Evolutionary conservation across 2,329 filamentous ascomycete genomes (phyloP).

Genomic region (Dactylellina cionopaga): DNA sequence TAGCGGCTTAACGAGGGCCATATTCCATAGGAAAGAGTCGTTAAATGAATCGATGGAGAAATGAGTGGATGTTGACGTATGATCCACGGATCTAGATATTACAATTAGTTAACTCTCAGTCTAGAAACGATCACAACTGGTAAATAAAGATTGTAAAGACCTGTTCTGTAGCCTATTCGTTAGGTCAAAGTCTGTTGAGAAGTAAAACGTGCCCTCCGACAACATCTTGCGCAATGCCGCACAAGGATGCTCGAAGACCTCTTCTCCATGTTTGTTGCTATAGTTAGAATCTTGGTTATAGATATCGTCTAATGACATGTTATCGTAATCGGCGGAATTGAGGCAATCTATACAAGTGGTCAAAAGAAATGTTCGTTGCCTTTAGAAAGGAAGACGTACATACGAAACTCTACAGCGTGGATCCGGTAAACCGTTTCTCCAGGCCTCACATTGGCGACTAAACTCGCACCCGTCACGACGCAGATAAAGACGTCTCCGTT

Average conservation of each 20-base stretch:
- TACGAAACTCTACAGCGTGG: constrained; percentile 81
- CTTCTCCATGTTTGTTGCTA: constrained; percentile 72
- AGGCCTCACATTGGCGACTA: constrained; percentile 82
- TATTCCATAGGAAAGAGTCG: constrained; percentile 95
- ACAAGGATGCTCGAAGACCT: constrained; percentile 84
- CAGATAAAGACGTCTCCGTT: constrained; percentile 88
- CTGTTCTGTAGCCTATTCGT: constrained; percentile 92
- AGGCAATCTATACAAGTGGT: constrained; percentile 73
- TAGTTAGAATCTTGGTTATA: constrained; percentile 66
- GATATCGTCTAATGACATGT: constrained; percentile 69
- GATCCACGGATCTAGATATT: constrained; percentile 73
- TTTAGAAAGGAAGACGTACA: constrained; percentile 55
- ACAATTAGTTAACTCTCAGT: neutral
- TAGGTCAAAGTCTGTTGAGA: constrained; percentile 96
- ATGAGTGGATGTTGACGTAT: constrained; percentile 64
- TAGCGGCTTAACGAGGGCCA: constrained; percentile 94
- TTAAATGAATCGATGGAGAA: constrained; percentile 95
- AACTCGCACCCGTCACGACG: constrained; percentile 80
- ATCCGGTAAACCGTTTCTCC: constrained; percentile 92
- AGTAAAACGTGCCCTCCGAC: constrained; percentile 94
- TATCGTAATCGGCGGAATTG: constrained; percentile 85
- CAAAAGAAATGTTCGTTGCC: constrained; percentile 17
- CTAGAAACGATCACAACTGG: neutral
- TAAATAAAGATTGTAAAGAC: constrained; percentile 60
- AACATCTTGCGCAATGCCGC: constrained; percentile 89